Evolutionary conservation across 2,329 filamentous ascomycete species (phyloP).

Genomic region (Amylocarpus encephaloides): DNA sequence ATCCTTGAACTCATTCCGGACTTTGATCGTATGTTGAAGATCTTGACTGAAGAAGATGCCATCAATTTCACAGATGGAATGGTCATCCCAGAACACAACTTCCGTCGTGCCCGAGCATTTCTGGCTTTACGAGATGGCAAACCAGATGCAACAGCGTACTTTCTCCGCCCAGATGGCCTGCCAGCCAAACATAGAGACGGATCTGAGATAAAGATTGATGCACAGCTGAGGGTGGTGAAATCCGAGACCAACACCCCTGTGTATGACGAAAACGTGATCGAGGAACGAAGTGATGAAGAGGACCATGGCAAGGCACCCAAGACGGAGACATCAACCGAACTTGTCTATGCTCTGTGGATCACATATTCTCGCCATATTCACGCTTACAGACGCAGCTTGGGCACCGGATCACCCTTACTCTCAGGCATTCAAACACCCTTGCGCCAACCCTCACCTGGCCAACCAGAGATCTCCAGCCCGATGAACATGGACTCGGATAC

Average conservation of each 20-base stretch:
- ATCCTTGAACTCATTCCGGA: constrained; percentile 78
- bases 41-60: constrained; percentile 81
- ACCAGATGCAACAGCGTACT: constrained; percentile 69
- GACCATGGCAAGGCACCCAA: constrained; percentile 34
- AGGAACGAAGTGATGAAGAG: constrained; percentile 53
- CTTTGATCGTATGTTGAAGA: constrained; percentile 76
- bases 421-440: constrained; percentile 65
- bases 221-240: constrained; percentile 94
- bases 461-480: constrained; percentile 54
- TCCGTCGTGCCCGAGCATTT: constrained; percentile 80
- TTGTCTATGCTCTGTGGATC: constrained; percentile 94
- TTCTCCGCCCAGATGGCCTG: constrained; percentile 77
- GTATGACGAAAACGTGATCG: constrained; percentile 56
- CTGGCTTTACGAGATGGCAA: constrained; percentile 78
- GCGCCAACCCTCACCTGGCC: constrained; percentile 72
- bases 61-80: constrained; percentile 84
- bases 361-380: constrained; percentile 94
- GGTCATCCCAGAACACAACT: constrained; percentile 92
- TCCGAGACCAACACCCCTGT: constrained; percentile 62
- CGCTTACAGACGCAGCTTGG: constrained; percentile 55
- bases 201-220: constrained; percentile 84
- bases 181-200: constrained; percentile 85
- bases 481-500: constrained; percentile 50
- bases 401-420: constrained; percentile 56
- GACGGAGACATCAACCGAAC: constrained; percentile 55